These are phyloP conservation scores for Candida easanensis DNA, from an alignment of 805 yeast genomes.

Conservation along the genomic window DNA sequence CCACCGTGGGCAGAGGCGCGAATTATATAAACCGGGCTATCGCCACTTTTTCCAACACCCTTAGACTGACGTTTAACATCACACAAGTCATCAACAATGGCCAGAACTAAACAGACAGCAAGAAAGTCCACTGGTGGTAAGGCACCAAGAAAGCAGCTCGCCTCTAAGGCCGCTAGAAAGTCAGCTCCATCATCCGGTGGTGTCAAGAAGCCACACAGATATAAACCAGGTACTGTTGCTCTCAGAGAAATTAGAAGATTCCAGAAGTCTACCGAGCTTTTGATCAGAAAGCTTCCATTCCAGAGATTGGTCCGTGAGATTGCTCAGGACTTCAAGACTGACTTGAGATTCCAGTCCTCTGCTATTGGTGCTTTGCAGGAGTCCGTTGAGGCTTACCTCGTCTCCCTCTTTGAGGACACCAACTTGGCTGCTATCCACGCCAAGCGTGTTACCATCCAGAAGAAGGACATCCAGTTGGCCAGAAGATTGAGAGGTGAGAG, in stretches of 20 bases:
- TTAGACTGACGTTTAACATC: background rate
- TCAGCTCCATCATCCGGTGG: slow-evolving; percentile 92
- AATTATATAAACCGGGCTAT: background rate
- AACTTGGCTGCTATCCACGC: slow-evolving; percentile 99
- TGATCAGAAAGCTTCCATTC: slow-evolving; percentile 95
- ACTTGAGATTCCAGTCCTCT: slow-evolving; percentile 93
- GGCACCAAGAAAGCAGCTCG: slow-evolving; percentile 92
- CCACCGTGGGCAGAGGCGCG: background rate
- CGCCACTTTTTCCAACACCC: background rate
- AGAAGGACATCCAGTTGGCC: slow-evolving; percentile 97
- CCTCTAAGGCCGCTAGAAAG: slow-evolving; percentile 91
- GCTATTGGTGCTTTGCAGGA: slow-evolving; percentile 98
- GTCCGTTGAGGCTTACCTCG: slow-evolving; percentile 97
- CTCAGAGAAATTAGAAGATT: slow-evolving; percentile 96
- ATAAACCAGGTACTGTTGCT: slow-evolving; percentile 96
- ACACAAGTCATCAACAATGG: slow-evolving; percentile 47
- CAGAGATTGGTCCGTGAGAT: slow-evolving; percentile 96
- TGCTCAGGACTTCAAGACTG: slow-evolving; percentile 91
- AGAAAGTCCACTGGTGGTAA: slow-evolving; percentile 96
- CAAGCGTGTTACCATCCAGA: slow-evolving; percentile 97
- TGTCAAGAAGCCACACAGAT: slow-evolving; percentile 94
- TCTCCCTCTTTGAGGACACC: slow-evolving; percentile 94
- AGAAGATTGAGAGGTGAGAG: slow-evolving; percentile 98
- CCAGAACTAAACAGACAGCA: slow-evolving; percentile 92
- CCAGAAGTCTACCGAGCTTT: slow-evolving; percentile 92